phyloP scores from a whole-genome alignment of 495 filamentous ascomycete species.

The Annulohypoxylon maeteangense region DNA sequence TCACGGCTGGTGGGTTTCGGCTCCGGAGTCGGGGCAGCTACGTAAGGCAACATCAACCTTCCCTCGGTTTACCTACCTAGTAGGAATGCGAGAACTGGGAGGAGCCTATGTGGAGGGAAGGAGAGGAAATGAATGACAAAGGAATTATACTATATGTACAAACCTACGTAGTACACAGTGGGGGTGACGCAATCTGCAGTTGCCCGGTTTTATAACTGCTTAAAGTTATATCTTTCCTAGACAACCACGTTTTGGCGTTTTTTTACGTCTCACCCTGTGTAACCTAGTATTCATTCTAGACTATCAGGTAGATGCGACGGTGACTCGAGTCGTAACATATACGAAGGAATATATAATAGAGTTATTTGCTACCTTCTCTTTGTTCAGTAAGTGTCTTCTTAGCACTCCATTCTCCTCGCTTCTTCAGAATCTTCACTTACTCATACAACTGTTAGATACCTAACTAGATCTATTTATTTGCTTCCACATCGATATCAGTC shows the following conservation, averaged over 20 bases:
- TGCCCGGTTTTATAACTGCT: not conserved
- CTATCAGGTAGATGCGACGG: too few relatives aligned
- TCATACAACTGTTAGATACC: not conserved
- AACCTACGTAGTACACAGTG: too few relatives aligned
- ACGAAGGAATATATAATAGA: not conserved
- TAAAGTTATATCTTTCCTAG: not conserved
- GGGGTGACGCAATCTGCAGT: constrained; percentile 1
- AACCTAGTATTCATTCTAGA: not conserved
- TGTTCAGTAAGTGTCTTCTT: not conserved
- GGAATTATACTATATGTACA: not conserved
- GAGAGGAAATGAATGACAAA: not conserved
- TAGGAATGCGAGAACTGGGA: too few relatives aligned
- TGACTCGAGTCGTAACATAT: not conserved
- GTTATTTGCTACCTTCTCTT: not conserved
- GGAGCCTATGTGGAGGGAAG: not conserved
- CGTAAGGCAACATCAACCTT: not conserved
- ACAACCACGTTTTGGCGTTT: not conserved
- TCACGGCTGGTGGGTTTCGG: not conserved
- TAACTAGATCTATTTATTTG: not conserved
- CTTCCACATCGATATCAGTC: not conserved
- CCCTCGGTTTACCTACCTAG: not conserved
- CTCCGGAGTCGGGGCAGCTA: constrained; percentile 11
- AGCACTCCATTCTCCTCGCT: not conserved
- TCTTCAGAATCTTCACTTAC: too few relatives aligned
- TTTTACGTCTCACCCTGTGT: not conserved